Percentiles rank a stretch among this genome's conserved stretches.
Conservation (phyloP, 495 filamentous ascomycete genomes). For the Pyronema omphalodes region DNA sequence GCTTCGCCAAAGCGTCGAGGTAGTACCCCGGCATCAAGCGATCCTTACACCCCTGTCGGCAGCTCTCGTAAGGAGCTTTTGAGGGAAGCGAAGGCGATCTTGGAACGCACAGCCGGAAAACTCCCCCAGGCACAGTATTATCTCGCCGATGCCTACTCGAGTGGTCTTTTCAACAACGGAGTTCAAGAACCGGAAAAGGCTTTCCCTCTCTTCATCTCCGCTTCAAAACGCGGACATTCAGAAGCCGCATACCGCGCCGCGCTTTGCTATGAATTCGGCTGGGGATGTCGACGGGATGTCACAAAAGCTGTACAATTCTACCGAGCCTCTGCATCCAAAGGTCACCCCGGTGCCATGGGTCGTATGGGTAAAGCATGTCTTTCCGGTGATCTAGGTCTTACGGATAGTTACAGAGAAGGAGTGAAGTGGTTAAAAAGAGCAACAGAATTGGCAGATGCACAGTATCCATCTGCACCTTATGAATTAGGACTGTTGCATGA, state of each 20-base stretch:
- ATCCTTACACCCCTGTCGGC: conserved; percentile 24
- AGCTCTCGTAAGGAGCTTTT: conserved; percentile 47
- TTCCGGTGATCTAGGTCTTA: conserved; percentile 65
- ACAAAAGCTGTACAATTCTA: conserved; percentile 87
- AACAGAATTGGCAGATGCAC: conserved; percentile 65
- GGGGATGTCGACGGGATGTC: conserved; percentile 77
- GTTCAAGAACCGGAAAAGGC: conserved; percentile 78
- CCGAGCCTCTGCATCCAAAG: conserved; percentile 73
- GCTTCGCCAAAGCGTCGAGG: conserved; percentile 26
- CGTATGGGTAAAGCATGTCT: conserved; percentile 82
- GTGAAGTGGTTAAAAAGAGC: conserved; percentile 94
- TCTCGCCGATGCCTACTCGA: conserved; percentile 73
- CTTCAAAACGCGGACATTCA: conserved; percentile 91
- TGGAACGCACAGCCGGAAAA: conserved; percentile 67
- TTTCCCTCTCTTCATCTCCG: conserved; percentile 78
- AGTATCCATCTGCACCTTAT: conserved; percentile 87
- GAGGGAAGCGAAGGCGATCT: conserved; percentile 71
- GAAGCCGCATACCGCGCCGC: conserved; percentile 89
- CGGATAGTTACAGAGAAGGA: conserved; percentile 74
- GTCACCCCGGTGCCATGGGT: conserved; percentile 86
- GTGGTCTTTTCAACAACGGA: conserved; percentile 77
- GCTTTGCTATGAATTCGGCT: conserved; percentile 94
- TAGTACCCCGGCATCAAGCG: conserved; percentile 16
- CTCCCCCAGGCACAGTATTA: conserved; percentile 97
- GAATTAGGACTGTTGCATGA: conserved; percentile 78